These are phyloP conservation scores for Chytriomyces confervae DNA, from an alignment of 192 early-diverging fungal genomes.

Conservation along the genomic window DNA sequence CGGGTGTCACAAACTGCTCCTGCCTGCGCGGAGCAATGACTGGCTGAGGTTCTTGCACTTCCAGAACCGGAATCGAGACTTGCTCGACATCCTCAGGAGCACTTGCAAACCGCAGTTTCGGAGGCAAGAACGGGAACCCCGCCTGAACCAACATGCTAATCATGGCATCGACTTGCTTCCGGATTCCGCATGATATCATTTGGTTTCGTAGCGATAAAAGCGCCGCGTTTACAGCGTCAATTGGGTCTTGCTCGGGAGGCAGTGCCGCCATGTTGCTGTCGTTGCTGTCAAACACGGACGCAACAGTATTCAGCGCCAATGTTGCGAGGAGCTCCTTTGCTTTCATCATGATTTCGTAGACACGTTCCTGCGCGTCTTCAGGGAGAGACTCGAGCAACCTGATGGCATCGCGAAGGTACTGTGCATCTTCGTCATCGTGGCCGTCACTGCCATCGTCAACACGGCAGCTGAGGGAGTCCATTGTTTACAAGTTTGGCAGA, in stretches of 20 bases:
- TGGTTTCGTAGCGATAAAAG: background rate
- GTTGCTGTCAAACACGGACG: background rate
- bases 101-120: background rate
- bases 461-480: background rate
- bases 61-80: background rate
- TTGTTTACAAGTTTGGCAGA: background rate
- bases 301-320: background rate
- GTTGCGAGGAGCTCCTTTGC: constrained; percentile 10
- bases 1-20: background rate
- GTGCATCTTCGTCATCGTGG: background rate
- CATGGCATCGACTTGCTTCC: background rate
- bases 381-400: background rate
- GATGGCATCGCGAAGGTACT: background rate
- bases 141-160: background rate
- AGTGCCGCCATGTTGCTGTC: background rate
- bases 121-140: constrained; percentile 5
- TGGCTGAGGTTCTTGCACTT: background rate
- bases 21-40: background rate
- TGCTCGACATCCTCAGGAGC: background rate
- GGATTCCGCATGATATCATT: background rate
- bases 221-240: background rate
- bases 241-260: background rate
- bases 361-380: background rate
- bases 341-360: constrained; percentile 13
- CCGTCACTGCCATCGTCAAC: background rate